Conservation (phyloP, 2,329 filamentous ascomycete genomes). For the Raffaelea arxii region DNA sequence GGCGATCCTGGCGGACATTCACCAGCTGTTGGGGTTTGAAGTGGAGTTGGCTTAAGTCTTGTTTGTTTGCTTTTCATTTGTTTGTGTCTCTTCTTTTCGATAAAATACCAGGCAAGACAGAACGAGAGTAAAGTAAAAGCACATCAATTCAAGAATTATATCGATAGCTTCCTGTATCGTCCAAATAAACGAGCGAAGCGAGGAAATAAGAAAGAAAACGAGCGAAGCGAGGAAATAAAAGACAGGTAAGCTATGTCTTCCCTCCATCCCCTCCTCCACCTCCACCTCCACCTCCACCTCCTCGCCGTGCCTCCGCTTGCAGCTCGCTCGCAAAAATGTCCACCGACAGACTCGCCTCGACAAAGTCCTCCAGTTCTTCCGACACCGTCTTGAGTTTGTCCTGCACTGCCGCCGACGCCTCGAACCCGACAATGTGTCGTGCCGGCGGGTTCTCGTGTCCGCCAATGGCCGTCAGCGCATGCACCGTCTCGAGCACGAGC, state of each 20-base stretch:
- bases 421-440: slow-evolving; percentile 84
- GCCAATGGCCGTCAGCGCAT: slow-evolving; percentile 83
- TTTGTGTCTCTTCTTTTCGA: too few species aligned
- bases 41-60: neutral
- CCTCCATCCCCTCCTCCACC: neutral
- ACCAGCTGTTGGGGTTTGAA: neutral
- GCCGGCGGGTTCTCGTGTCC: slow-evolving; percentile 94
- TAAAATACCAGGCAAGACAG: too few species aligned
- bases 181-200: neutral
- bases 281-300: slow-evolving; percentile 7
- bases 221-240: neutral
- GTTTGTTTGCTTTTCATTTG: too few species aligned
- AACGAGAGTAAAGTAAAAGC: too few species aligned
- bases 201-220: neutral
- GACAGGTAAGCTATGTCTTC: too few species aligned
- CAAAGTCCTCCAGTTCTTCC: slow-evolving; percentile 92
- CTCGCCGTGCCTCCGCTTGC: slow-evolving; percentile 39
- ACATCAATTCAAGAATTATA: too few species aligned
- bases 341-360: slow-evolving; percentile 77
- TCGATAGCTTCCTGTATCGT: too few species aligned
- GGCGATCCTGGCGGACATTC: neutral
- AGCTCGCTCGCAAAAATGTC: slow-evolving; percentile 59
- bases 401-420: slow-evolving; percentile 79
- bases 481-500: slow-evolving; percentile 79
- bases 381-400: slow-evolving; percentile 96